phyloP scores from a whole-genome alignment of 208 protist genomes.

The Strigomonas oncopelti region DNA sequence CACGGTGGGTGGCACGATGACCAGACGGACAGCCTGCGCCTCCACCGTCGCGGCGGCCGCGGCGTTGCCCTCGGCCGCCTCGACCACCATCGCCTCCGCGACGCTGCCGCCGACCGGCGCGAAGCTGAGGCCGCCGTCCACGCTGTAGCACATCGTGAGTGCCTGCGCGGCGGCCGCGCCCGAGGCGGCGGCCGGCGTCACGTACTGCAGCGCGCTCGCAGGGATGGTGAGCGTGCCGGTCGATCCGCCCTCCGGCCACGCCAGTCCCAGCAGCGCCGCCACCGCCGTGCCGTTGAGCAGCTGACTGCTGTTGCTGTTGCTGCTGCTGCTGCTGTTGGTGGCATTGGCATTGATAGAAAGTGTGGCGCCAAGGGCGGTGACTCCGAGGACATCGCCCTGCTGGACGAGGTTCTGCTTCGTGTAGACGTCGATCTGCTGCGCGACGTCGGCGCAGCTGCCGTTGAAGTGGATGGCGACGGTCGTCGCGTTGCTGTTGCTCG shows the following conservation, averaged over 20 bases:
- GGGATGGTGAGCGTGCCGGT: constrained; percentile 28
- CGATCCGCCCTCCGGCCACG: constrained; percentile 25
- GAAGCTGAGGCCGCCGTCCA: constrained; percentile 56
- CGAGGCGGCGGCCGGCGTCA: constrained; percentile 9
- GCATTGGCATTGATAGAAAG: neutral
- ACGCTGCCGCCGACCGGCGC: constrained; percentile 15
- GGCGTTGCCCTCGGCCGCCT: neutral
- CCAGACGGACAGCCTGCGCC: constrained; percentile 1
- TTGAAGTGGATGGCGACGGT: neutral
- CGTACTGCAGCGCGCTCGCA: constrained; percentile 25
- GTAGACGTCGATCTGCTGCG: constrained; percentile 12
- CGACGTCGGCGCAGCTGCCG: constrained; percentile 16
- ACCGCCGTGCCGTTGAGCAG: neutral
- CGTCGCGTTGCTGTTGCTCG: neutral
- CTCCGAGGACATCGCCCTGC: constrained; percentile 1
- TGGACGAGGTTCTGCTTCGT: constrained; percentile 9
- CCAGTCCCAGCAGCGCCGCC: constrained; percentile 15
- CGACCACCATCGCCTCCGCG: neutral
- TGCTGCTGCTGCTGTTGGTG: neutral
- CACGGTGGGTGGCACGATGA: constrained; percentile 28
- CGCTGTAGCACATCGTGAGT: constrained; percentile 55
- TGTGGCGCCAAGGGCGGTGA: neutral
- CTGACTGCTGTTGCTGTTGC: neutral
- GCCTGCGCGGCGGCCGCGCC: neutral
- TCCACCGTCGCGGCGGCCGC: neutral